Percentiles rank a stretch among this genome's conserved stretches.
phyloP scores from a whole-genome alignment of 768 basidiomycete species.

The Lactarius akahatsu region DNA sequence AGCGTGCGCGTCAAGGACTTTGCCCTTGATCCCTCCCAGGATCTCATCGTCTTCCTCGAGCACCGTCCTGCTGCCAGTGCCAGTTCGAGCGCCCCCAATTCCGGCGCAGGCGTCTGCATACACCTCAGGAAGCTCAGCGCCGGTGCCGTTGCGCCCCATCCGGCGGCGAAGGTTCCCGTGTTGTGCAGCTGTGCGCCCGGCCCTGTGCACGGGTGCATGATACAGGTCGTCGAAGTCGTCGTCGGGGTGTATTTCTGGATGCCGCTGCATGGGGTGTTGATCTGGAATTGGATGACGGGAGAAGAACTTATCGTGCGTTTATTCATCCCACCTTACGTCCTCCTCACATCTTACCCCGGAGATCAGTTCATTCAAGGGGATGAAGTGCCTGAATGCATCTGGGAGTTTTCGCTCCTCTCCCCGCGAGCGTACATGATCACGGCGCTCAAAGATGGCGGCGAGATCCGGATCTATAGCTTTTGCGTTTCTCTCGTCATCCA shows the following conservation, averaged over 20 bases:
- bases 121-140: slow-evolving; percentile 44
- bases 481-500: slow-evolving; percentile 14
- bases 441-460: slow-evolving; percentile 35
- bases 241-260: slow-evolving; percentile 48
- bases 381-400: slow-evolving; percentile 23
- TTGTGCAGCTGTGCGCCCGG: slow-evolving; percentile 33
- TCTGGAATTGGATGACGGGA: slow-evolving; percentile 57
- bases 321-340: too few relatives aligned
- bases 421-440: slow-evolving; percentile 47
- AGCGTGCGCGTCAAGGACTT: slow-evolving; percentile 51
- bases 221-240: slow-evolving; percentile 56
- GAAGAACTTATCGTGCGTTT: slow-evolving; percentile 43
- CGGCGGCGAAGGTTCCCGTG: slow-evolving; percentile 38
- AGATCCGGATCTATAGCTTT: slow-evolving; percentile 50
- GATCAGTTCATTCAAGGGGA: too few relatives aligned
- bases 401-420: slow-evolving; percentile 50
- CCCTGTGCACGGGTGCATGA: slow-evolving; percentile 36
- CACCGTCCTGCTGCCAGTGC: neutral
- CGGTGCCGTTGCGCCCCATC: slow-evolving; percentile 42
- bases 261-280: slow-evolving; percentile 38
- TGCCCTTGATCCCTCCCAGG: slow-evolving; percentile 65
- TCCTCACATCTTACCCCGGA: too few relatives aligned
- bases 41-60: slow-evolving; percentile 50
- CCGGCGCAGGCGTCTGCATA: slow-evolving; percentile 34
- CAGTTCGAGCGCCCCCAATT: neutral